Base-by-base conservation (phyloP, 1,284 basidiomycete genomes). In the Cystobasidium pallidum region DNA sequence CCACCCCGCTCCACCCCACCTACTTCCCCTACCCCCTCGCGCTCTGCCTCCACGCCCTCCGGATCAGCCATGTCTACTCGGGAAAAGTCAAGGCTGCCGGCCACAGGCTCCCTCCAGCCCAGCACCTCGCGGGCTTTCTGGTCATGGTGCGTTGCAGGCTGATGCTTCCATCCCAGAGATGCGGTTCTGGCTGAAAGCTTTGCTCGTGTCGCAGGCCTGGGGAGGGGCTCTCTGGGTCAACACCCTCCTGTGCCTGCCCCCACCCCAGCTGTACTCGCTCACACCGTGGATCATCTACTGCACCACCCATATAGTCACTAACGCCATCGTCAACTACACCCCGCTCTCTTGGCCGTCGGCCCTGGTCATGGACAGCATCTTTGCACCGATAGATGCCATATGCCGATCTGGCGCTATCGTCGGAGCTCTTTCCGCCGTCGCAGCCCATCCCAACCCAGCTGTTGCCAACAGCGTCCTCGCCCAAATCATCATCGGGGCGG, bases 211-310 rank as follows among this genome's bases (percentile, higher is more conserved):
- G 3, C 45, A 73, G 72, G 28, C 65, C 32, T 73, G 72, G 72
- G 72, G 72, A 54, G 72, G 72, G 10, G 72, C 65, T 8, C 63
- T 73, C 54, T 67, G 72, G 58, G 66, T 57, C 41, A 66, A 73
- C 47, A 47, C 49, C 13, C 65, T 73, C 4, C 72, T 73, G 3
- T 67, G 66, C 21, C 52, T 52, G 34, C 64, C 72, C 8, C 72
- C 72, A 17, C 65, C 65, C n/a, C 72, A 73, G 54, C 47, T 73
- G 54, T 66, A 67, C 57, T 73, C 72, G 17, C 11, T 21, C 28
- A 66, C 72, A 21, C 72, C 72, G 3, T 73, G 72, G 72, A 68
- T 73, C 45, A 67, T 67, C 47, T 73, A 73, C 65, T 66, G 72
- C 57, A 47, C 65, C 15, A 51, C 49, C 17, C 72, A 73, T 36